These are phyloP conservation scores for Elasticomyces elasticus DNA, from an alignment of 495 filamentous ascomycete species.

Conservation along the genomic window DNA sequence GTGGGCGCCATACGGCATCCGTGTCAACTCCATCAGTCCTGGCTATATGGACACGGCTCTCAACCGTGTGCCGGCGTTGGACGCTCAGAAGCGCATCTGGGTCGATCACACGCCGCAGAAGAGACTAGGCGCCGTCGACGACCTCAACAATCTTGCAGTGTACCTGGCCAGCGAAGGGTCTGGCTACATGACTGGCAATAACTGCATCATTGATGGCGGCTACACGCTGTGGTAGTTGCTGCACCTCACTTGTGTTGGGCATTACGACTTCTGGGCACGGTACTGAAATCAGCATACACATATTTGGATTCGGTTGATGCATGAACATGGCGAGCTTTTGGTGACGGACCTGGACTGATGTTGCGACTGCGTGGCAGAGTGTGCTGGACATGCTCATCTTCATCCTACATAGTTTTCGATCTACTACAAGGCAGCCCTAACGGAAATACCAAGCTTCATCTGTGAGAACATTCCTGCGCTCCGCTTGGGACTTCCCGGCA, in stretches of 20 bases:
- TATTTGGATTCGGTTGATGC: no score
- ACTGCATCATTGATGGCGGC: slow-evolving; percentile 59
- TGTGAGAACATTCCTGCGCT: not conserved
- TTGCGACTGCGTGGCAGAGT: not conserved
- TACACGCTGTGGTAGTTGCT: slow-evolving; percentile 23
- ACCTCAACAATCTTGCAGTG: slow-evolving; percentile 68
- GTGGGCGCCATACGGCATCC: slow-evolving; percentile 64
- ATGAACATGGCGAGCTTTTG: not conserved
- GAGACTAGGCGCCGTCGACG: slow-evolving; percentile 62
- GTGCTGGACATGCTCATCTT: not conserved
- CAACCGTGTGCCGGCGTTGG: slow-evolving; percentile 61
- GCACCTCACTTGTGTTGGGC: no score
- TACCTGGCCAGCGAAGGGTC: slow-evolving; percentile 66
- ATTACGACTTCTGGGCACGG: no score
- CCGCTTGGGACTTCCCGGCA: not conserved
- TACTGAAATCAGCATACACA: no score
- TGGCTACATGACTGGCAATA: slow-evolving; percentile 67
- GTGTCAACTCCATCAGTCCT: slow-evolving; percentile 68
- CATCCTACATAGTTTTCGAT: not conserved
- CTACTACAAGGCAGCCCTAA: not conserved
- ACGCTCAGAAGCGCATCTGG: slow-evolving; percentile 75
- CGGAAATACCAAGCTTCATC: not conserved
- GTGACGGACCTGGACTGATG: not conserved
- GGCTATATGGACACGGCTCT: slow-evolving; percentile 75
- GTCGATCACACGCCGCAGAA: slow-evolving; percentile 60